phyloP scores from a whole-genome alignment of 139 green algal species.

The Tetradesmus lagerheimii region DNA sequence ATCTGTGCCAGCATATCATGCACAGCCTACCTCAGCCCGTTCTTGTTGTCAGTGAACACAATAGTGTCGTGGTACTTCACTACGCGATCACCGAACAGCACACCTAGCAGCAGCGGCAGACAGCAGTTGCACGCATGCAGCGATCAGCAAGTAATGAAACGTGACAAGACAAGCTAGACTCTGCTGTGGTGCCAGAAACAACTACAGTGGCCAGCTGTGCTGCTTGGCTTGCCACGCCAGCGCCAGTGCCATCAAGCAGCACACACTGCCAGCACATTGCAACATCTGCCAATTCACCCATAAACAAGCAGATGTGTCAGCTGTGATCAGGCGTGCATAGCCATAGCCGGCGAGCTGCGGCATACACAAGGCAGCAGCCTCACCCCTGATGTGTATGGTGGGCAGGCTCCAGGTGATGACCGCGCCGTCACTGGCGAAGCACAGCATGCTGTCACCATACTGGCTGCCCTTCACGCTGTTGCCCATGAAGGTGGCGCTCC shows the following conservation, averaged over 20 bases:
- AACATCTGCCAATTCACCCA: too few species aligned
- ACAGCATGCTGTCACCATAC: slow-evolving; percentile 58
- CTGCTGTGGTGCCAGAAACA: not conserved
- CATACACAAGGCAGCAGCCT: too few species aligned
- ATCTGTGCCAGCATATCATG: not conserved
- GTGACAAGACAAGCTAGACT: not conserved
- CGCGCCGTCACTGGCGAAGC: slow-evolving; percentile 61
- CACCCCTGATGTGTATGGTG: slow-evolving; percentile 60
- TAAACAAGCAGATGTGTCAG: too few species aligned
- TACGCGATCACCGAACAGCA: slow-evolving; percentile 68
- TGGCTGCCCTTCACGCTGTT: slow-evolving; percentile 72
- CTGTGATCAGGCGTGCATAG: too few species aligned
- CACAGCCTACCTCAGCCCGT: slow-evolving; percentile 48
- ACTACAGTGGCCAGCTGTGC: too few species aligned
- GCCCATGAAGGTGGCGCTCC: slow-evolving; percentile 64
- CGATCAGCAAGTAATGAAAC: not conserved
- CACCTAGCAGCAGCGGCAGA: slow-evolving; percentile 39
- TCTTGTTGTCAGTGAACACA: slow-evolving; percentile 67
- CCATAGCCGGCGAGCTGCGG: too few species aligned
- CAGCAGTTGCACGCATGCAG: not conserved
- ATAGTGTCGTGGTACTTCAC: slow-evolving; percentile 76
- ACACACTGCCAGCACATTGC: not conserved
- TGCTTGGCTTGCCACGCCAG: not conserved
- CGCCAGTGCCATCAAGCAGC: not conserved
- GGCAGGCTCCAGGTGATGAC: slow-evolving; percentile 61